A percentile compares a stretch with the other conserved stretches of the same genome.
phyloP scores from a whole-genome alignment of 345 rosid genomes.

The Salix exigua region DNA sequence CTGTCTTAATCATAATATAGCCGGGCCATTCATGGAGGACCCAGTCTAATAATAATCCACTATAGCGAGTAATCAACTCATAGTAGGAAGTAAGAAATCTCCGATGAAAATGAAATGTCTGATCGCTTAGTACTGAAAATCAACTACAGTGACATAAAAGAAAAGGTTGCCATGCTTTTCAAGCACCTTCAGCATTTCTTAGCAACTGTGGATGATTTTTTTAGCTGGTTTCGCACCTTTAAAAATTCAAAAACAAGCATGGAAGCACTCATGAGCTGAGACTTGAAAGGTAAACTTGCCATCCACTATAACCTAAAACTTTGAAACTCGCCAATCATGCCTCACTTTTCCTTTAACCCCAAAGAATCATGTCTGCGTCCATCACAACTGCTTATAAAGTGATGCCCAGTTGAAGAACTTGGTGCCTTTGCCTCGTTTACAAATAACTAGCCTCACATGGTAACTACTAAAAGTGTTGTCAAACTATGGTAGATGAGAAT shows the following conservation, averaged over 20 bases:
- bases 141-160: not conserved
- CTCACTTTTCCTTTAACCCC: constrained; percentile 1
- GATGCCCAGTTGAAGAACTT: not conserved
- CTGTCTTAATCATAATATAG: not conserved
- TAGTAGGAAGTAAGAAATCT: too few relatives aligned
- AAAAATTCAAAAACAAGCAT: not conserved
- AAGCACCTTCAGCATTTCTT: not conserved
- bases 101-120: too few relatives aligned
- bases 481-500: not conserved
- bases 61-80: not conserved
- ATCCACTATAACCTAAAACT: constrained; percentile 8
- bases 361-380: not conserved
- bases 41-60: not conserved
- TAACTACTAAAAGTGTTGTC: not conserved
- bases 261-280: not conserved
- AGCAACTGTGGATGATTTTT: not conserved
- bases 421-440: constrained; percentile 16
- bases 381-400: not conserved
- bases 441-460: constrained; percentile 8
- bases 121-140: not conserved
- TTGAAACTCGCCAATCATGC: constrained; percentile 9
- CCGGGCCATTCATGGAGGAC: not conserved
- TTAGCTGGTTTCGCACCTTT: not conserved
- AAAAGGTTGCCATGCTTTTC: not conserved
- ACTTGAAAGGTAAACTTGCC: not conserved